phyloP scores from a whole-genome alignment of 1,284 basidiomycete species.

The Blastosporella zonata region DNA sequence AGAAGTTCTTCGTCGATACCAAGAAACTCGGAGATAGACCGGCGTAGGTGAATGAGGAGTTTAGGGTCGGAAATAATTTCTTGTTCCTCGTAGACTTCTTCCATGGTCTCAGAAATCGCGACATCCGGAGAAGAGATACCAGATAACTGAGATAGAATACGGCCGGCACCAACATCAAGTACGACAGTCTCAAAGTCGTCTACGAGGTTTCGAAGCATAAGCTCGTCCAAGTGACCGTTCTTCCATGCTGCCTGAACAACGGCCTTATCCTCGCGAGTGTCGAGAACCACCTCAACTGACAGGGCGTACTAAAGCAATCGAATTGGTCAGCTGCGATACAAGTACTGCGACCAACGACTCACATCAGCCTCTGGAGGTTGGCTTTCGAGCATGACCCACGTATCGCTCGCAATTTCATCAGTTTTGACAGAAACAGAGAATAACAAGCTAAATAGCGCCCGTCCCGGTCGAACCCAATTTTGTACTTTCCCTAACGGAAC shows the following conservation, averaged over 20 bases:
- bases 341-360: slow-evolving; percentile 21
- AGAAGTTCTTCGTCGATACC: slow-evolving; percentile 28
- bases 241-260: slow-evolving; percentile 32
- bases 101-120: not conserved
- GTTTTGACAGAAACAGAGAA: slow-evolving; percentile 44
- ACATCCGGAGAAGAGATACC: not conserved
- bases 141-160: not conserved
- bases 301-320: slow-evolving; percentile 37
- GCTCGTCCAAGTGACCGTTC: slow-evolving; percentile 22
- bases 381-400: slow-evolving; percentile 31
- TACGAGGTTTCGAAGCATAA: slow-evolving; percentile 24
- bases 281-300: slow-evolving; percentile 42
- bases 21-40: slow-evolving; percentile 36
- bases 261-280: slow-evolving; percentile 29
- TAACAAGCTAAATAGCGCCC: slow-evolving; percentile 39
- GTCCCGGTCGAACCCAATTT: slow-evolving; percentile 40
- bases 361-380: slow-evolving; percentile 45
- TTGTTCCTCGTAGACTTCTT: not conserved
- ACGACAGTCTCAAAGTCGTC: slow-evolving; percentile 22
- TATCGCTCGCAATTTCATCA: slow-evolving; percentile 17
- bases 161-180: slow-evolving; percentile 9
- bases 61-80: slow-evolving; percentile 3
- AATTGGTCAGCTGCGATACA: slow-evolving; percentile 1
- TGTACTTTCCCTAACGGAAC: slow-evolving; percentile 44
- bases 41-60: slow-evolving; percentile 22